phyloP scores from a whole-genome alignment of 176 grass and related monocot genomes.

The Lolium multiflorum region DNA sequence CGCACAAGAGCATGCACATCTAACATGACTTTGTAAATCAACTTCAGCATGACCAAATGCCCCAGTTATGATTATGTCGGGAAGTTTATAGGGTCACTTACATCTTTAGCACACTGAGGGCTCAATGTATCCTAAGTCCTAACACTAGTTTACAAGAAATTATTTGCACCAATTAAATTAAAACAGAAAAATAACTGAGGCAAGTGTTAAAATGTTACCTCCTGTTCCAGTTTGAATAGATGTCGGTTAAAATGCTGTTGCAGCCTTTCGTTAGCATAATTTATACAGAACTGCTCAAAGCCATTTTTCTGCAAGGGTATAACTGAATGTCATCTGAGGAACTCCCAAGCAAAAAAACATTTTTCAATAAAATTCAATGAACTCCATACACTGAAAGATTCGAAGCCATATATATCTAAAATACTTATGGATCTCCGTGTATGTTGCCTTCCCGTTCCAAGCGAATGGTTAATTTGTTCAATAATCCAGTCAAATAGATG shows the following conservation, averaged over 20 bases:
- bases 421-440: constrained; percentile 90
- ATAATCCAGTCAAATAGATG: constrained; percentile 93
- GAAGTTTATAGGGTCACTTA: background rate
- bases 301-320: constrained; percentile 83
- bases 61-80: constrained; percentile 6
- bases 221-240: constrained; percentile 93
- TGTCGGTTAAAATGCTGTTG: constrained; percentile 97
- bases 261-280: constrained; percentile 97
- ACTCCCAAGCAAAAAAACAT: constrained; percentile 20
- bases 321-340: constrained; percentile 35
- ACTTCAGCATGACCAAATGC: constrained; percentile 13
- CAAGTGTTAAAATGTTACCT: constrained; percentile 59
- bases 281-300: constrained; percentile 99
- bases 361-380: constrained; percentile 42
- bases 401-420: constrained; percentile 99
- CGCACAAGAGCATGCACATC: background rate
- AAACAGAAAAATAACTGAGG: constrained; percentile 28
- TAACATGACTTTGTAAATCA: background rate
- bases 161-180: constrained; percentile 7
- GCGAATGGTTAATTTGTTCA: constrained; percentile 81
- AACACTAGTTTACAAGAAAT: constrained; percentile 35
- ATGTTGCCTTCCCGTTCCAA: constrained; percentile 62
- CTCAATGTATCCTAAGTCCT: background rate
- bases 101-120: constrained; percentile 20
- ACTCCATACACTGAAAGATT: constrained; percentile 85